Evolutionary conservation across 345 rosid species (phyloP).

Genomic region (Syzygium aromaticum): DNA sequence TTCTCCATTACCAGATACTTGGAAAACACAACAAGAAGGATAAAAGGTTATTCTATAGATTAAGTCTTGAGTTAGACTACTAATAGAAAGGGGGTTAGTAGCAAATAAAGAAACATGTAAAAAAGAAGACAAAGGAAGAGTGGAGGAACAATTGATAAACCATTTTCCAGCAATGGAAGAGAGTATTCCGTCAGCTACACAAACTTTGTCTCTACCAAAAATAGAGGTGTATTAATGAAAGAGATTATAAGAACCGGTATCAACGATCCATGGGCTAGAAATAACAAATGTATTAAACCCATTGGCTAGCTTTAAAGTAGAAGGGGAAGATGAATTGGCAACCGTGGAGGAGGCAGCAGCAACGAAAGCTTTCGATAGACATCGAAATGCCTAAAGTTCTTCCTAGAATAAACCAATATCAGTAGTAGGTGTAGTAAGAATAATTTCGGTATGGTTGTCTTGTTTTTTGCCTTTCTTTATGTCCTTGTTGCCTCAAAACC

Average conservation of each 20-base stretch:
- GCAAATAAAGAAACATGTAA: neutral
- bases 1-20: neutral
- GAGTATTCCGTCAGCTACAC: neutral
- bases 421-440: neutral
- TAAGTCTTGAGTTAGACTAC: neutral
- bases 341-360: neutral
- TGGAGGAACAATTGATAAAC: no score
- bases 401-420: neutral
- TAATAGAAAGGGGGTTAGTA: neutral
- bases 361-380: neutral
- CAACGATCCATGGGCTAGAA: neutral
- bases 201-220: neutral
- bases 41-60: no score
- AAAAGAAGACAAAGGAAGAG: neutral
- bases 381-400: neutral
- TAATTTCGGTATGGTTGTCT: no score
- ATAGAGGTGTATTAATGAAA: neutral
- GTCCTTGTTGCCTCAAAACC: neutral
- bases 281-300: neutral
- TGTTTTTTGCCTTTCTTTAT: neutral
- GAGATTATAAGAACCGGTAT: neutral
- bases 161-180: neutral
- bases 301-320: neutral
- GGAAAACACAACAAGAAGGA: neutral
- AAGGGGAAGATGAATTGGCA: neutral